A percentile compares a stretch with the other conserved stretches of the same genome.
phyloP scores from a whole-genome alignment of 345 rosid species.

The Gynandropsis gynandra region DNA sequence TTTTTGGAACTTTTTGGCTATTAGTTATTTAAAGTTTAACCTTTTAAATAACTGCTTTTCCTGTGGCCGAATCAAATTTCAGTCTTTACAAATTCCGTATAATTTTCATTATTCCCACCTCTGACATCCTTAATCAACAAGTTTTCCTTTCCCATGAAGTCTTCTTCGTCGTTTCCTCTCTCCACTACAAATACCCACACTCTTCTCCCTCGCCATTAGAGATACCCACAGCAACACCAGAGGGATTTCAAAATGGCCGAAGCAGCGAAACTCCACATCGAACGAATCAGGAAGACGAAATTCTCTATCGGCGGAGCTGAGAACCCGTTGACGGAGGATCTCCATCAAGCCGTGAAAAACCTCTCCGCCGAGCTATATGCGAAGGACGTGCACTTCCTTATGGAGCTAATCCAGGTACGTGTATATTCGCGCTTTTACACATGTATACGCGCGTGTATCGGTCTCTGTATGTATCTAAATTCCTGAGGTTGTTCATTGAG shows the following conservation, averaged over 20 bases:
- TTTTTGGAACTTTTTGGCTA: too few species aligned
- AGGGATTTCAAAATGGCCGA: constrained; percentile 6
- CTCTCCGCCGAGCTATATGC: constrained; percentile 68
- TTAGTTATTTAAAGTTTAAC: too few species aligned
- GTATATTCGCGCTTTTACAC: neutral
- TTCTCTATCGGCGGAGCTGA: constrained; percentile 54
- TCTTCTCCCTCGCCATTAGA: neutral
- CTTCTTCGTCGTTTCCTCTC: constrained; percentile 1
- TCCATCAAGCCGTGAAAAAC: constrained; percentile 50
- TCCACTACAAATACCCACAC: neutral
- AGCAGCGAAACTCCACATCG: constrained; percentile 38
- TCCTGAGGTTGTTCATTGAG: neutral
- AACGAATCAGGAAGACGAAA: constrained; percentile 34
- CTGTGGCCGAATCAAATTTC: neutral
- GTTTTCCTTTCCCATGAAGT: constrained; percentile 19
- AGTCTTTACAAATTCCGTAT: constrained; percentile 7
- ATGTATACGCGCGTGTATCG: neutral
- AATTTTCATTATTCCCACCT: neutral
- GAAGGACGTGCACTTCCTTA: constrained; percentile 63
- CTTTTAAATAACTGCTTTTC: too few species aligned
- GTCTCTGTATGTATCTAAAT: neutral
- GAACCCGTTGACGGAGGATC: constrained; percentile 44
- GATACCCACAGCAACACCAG: neutral
- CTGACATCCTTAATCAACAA: constrained; percentile 6
- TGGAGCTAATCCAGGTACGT: constrained; percentile 62